Percentiles rank a stretch among this genome's conserved stretches.
phyloP scores from a whole-genome alignment of 2,329 filamentous ascomycete genomes.

The Ambrosiella beaveri region DNA sequence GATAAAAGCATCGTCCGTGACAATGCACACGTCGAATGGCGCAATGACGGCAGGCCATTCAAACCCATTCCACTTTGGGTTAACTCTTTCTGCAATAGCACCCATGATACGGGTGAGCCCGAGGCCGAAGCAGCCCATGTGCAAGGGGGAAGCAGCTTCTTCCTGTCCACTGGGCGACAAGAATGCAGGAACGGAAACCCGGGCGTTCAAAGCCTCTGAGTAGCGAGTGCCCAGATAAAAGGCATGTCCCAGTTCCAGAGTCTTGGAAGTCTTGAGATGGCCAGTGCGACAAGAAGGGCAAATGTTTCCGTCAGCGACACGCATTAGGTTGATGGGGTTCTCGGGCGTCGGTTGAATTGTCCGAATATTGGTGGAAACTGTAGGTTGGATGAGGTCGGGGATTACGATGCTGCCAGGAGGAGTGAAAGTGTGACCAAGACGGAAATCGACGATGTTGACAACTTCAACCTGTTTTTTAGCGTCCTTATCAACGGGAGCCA shows the following conservation, averaged over 20 bases:
- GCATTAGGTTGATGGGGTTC: conserved; percentile 39
- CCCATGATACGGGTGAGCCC: conserved; percentile 82
- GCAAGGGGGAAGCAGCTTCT: conserved; percentile 34
- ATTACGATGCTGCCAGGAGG: neutral
- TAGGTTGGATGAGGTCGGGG: neutral
- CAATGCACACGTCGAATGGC: conserved; percentile 60
- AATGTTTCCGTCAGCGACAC: conserved; percentile 46
- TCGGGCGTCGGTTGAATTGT: neutral
- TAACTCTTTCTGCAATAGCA: conserved; percentile 59
- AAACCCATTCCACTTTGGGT: conserved; percentile 51
- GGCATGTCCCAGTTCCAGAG: conserved; percentile 85
- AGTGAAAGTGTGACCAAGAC: conserved; percentile 4
- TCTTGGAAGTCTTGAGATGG: conserved; percentile 46
- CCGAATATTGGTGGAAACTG: neutral
- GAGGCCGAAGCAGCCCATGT: conserved; percentile 96
- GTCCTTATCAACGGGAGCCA: conserved; percentile 15
- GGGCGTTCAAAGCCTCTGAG: conserved; percentile 53
- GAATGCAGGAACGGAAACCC: conserved; percentile 27
- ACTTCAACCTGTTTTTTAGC: conserved; percentile 1
- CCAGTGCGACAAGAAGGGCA: conserved; percentile 56
- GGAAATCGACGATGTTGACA: conserved; percentile 22
- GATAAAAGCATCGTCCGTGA: conserved; percentile 32
- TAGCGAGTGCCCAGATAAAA: conserved; percentile 89
- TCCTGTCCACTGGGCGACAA: conserved; percentile 9
- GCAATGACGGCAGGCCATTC: conserved; percentile 81